Evolutionary conservation across 257 asterid genomes (phyloP), one percentile per base, ranked within the genome.

Genomic region (Nicotiana undulata): DNA sequence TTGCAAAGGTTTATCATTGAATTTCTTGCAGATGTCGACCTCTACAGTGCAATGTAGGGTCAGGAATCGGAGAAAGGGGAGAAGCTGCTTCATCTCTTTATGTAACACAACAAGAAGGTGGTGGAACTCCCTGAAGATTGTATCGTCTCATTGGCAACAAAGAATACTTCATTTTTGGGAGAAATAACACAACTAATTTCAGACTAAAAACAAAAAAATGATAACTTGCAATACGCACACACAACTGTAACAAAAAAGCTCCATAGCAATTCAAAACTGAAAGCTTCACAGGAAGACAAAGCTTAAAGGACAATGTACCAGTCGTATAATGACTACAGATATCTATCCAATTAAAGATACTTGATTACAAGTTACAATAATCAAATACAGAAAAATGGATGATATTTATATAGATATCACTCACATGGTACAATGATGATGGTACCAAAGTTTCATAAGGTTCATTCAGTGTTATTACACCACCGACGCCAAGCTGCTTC

Each of bases 401-500:
- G 2, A 16, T 20, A 68, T 20, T 11, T 20, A 67, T 17, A 17
- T 0, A 68, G 17, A 28, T n/a, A 44, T 63, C 75, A 90, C 98
- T 92, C 78, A 95, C 98, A 79, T 86, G 89, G 86, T 95, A 95
- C 90, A 95, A 84, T 29, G 98, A 90, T 55, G 98, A 86, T 0
- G 96, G 92, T 32, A 95, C 98, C 90, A 94, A 87, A 76, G 98
- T 95, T 86, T 95, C 98, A 61, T 92, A 95, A 55, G 96, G 92
- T 86, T 95, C 98, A 84, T 95, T 94, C 77, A 94, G 92, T 61
- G 98, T 94, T 63, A 94, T 92, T 5, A 94, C 97, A 79, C 98
- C 98, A 86, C 98, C 98, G 86, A 94, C 98, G 6, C 98, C 98
- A n/a, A 94, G 95, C 86, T 85, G 90, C 92, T 91, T 93, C 90